Conservation (phyloP, 176 grass and related monocot species). For the Secale cereale region DNA sequence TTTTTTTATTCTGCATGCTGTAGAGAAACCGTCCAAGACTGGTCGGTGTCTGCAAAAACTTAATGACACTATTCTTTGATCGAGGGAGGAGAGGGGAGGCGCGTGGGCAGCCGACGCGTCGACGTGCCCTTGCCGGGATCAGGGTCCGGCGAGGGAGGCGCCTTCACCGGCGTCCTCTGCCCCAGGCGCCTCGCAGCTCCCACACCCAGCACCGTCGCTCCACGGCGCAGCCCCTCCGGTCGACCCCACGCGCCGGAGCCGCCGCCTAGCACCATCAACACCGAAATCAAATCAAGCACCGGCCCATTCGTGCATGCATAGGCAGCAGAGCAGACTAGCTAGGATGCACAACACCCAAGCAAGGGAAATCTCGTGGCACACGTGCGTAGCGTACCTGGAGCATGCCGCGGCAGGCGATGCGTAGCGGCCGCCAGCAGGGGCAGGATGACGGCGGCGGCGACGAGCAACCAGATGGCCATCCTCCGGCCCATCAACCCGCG, state of each 20-base stretch:
- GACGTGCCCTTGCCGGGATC: background rate
- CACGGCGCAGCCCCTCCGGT: background rate
- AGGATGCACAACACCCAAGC: no score
- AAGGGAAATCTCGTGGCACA: background rate
- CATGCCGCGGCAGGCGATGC: background rate
- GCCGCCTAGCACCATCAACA: background rate
- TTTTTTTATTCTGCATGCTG: background rate
- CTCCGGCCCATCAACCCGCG: background rate
- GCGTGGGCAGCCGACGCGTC: background rate
- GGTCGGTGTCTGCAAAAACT: conserved; percentile 5
- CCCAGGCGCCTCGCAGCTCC: background rate
- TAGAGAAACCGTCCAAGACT: background rate
- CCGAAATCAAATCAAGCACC: background rate
- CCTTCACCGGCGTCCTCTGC: background rate
- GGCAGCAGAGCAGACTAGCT: no score
- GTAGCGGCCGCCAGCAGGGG: background rate
- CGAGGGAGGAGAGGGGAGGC: background rate
- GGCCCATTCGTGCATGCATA: no score
- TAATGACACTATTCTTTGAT: background rate
- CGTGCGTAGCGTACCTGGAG: background rate
- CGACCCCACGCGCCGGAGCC: background rate
- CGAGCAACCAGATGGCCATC: background rate
- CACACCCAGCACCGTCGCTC: background rate
- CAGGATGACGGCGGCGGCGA: background rate
- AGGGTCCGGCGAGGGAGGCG: background rate